Evolutionary conservation across 805 yeast genomes (phyloP).

Genomic region (Candida ipomoeae): DNA sequence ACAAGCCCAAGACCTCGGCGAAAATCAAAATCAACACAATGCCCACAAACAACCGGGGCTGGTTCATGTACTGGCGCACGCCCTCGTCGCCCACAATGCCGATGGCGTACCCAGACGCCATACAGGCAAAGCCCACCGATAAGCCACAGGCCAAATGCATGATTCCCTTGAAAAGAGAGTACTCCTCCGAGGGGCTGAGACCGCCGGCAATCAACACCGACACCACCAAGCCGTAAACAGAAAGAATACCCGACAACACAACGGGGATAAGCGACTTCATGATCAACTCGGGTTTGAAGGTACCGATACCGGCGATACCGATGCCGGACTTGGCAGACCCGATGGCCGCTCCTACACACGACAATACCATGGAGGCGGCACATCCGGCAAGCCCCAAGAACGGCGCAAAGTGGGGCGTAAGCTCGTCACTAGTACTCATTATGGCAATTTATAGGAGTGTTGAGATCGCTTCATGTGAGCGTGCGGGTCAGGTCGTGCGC

Average conservation of each 20-base stretch:
- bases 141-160: constrained; percentile 97
- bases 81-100: constrained; percentile 95
- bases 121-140: constrained; percentile 93
- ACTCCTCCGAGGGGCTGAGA: constrained; percentile 69
- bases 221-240: constrained; percentile 96
- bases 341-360: constrained; percentile 97
- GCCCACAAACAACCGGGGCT: constrained; percentile 84
- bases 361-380: constrained; percentile 83
- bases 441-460: neutral
- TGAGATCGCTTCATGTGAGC: neutral
- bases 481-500: constrained; percentile 2
- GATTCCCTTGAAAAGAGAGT: constrained; percentile 91
- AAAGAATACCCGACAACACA: constrained; percentile 95
- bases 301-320: constrained; percentile 97
- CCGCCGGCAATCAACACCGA: constrained; percentile 94
- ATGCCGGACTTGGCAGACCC: constrained; percentile 98
- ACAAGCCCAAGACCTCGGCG: constrained; percentile 84
- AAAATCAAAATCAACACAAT: constrained; percentile 85
- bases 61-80: constrained; percentile 82
- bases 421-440: constrained; percentile 47
- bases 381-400: constrained; percentile 98
- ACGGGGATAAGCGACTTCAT: constrained; percentile 96
- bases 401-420: constrained; percentile 90
- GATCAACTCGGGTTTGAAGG: constrained; percentile 93
- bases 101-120: constrained; percentile 95